Base-by-base conservation (phyloP, 192 early-diverging fungal species). In the Rhizophagus prolifer region DNA sequence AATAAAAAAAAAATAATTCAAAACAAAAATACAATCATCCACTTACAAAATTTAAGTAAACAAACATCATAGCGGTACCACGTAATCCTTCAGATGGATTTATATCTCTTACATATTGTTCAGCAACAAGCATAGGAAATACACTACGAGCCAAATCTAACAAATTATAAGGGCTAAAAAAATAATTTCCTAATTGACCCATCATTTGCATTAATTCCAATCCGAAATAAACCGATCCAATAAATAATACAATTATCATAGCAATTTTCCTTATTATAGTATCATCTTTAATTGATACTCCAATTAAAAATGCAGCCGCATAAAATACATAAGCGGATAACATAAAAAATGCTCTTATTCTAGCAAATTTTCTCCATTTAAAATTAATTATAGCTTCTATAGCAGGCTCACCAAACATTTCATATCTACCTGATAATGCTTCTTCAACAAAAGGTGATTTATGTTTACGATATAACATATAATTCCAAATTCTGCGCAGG, bases 371-470 rank as follows among this genome's bases (percentile, higher is more conserved):
- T 30, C 65, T n/a, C 74, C 74, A 75, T 19, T 75, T 75, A 28
- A 75, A 75, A 31, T 75, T 75, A 30, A 75, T 75, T 12, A 75
- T 14, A 3, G 74, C 74, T 38, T 75, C 74, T 25, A 75, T 75
- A n/a, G 65, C 74, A 31, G 74, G 74, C 41, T 72, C 65, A 25
- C 65, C 74, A 67, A 75, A 75, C 23, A 70, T 31, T 44, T 70
- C 68, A 14, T 70, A 70, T 70, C 68, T 26, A 36, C 31, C 36
- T 13, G 68, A 70, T 44, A 70, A 26, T 8, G 12, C 68, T 46
- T 38, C 44, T 47, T 70, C 38, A 70, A 70, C 25, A 70, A 70
- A 70, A 25, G 68, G 68, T 3, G 68, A 70, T 16, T 14, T 26
- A 21, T 44, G 9, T 46, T 70, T 70, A 38, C 68, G 68, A 38